These are phyloP conservation scores for Hypoxylon sp. DNA, from an alignment of 2,329 filamentous ascomycete genomes.

Conservation along the genomic window DNA sequence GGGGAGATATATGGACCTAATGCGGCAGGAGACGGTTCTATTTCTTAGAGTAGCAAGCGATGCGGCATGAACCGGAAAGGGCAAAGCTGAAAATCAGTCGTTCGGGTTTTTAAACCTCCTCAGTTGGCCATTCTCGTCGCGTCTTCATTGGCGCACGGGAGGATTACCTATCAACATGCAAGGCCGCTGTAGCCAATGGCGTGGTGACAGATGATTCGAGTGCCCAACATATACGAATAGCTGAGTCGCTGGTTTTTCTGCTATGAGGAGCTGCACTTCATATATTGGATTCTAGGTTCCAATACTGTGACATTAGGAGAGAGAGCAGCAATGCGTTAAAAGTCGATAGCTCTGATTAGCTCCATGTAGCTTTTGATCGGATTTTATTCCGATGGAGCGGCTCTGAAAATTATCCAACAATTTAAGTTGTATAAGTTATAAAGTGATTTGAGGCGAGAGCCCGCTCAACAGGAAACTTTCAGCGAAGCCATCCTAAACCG, in stretches of 20 bases:
- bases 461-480: conserved; percentile 40
- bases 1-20: conserved; percentile 17
- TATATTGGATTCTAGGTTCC: conserved; percentile 35
- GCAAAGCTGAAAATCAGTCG: conserved; percentile 38
- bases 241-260: conserved; percentile 33
- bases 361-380: neutral
- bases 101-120: conserved; percentile 39
- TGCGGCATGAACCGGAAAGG: conserved; percentile 41
- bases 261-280: conserved; percentile 37
- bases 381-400: conserved; percentile 35
- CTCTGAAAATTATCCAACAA: conserved; percentile 22
- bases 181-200: conserved; percentile 38
- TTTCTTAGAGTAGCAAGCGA: conserved; percentile 20
- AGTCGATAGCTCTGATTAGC: conserved; percentile 25
- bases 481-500: conserved; percentile 42
- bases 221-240: conserved; percentile 40
- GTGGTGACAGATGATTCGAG: conserved; percentile 43
- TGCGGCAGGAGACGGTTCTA: conserved; percentile 19
- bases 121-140: conserved; percentile 40
- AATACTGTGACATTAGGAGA: conserved; percentile 36
- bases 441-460: conserved; percentile 32
- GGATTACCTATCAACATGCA: conserved; percentile 44
- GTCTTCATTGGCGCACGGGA: conserved; percentile 40
- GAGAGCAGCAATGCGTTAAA: conserved; percentile 26
- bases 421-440: conserved; percentile 19